These are phyloP conservation scores for Astrocystis sublimbata DNA, from an alignment of 495 filamentous ascomycete genomes.

Conservation along the genomic window DNA sequence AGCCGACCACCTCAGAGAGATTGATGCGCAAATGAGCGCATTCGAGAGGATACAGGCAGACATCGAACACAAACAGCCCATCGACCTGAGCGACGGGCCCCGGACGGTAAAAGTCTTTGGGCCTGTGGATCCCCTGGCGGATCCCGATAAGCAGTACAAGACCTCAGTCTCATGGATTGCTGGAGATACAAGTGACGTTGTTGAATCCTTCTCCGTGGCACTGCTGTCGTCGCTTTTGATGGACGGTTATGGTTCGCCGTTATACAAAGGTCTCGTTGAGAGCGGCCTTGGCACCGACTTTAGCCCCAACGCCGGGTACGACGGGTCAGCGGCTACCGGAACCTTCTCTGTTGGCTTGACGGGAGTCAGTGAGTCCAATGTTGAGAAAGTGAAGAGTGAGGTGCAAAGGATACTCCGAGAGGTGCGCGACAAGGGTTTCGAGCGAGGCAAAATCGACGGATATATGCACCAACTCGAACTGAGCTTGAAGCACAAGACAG, in stretches of 20 bases:
- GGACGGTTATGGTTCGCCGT: conserved; percentile 91
- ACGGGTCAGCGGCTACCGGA: conserved; percentile 69
- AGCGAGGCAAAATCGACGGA: conserved; percentile 84
- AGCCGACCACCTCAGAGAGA: conserved; percentile 71
- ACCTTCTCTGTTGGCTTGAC: conserved; percentile 90
- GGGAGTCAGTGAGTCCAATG: conserved; percentile 77
- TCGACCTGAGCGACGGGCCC: conserved; percentile 68
- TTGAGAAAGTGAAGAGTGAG: conserved; percentile 71
- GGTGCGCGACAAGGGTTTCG: conserved; percentile 72
- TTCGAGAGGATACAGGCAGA: conserved; percentile 73
- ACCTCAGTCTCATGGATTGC: conserved; percentile 91
- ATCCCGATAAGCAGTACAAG: conserved; percentile 84
- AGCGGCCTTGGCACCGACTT: conserved; percentile 88
- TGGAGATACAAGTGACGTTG: conserved; percentile 74
- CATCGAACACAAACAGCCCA: conserved; percentile 70
- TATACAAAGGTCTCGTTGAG: conserved; percentile 90
- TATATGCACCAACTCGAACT: conserved; percentile 92
- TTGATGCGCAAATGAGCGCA: conserved; percentile 66
- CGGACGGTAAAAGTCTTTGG: conserved; percentile 70
- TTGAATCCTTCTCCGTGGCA: conserved; percentile 83
- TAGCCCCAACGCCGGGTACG: conserved; percentile 90
- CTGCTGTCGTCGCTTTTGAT: conserved; percentile 79
- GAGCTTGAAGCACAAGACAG: conserved; percentile 87
- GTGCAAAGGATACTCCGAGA: conserved; percentile 68
- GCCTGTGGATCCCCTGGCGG: conserved; percentile 84